Evolutionary conservation across 2,329 filamentous ascomycete species (phyloP).

Genomic region (Aspergillus caelatus): DNA sequence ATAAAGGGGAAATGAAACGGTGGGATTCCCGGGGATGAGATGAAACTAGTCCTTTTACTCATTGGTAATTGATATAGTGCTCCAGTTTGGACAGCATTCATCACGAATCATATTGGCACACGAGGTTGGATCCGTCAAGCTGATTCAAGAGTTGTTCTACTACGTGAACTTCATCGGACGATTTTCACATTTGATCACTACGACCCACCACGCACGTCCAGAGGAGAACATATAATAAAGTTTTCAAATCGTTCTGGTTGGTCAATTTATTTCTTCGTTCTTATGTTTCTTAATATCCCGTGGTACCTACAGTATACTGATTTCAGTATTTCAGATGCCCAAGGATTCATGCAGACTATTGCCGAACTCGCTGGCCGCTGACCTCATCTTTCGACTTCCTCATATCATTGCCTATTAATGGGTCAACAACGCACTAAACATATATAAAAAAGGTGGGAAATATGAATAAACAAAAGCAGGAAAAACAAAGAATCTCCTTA

Average conservation of each 20-base stretch:
- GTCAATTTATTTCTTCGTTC: background rate
- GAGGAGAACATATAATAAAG: slow-evolving; percentile 44
- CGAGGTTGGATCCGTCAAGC: slow-evolving; percentile 52
- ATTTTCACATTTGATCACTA: slow-evolving; percentile 58
- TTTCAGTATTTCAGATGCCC: slow-evolving; percentile 36
- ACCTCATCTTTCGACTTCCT: slow-evolving; percentile 1
- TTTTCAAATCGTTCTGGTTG: slow-evolving; percentile 40
- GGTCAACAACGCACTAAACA: background rate
- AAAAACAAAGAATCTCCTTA: background rate
- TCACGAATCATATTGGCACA: slow-evolving; percentile 51
- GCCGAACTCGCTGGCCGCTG: slow-evolving; percentile 27
- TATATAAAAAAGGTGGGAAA: slow-evolving; percentile 1
- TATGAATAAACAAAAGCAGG: slow-evolving; percentile 3
- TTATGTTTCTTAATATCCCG: background rate
- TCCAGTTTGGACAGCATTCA: slow-evolving; percentile 64
- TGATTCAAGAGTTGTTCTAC: slow-evolving; percentile 46
- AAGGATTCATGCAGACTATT: slow-evolving; percentile 40
- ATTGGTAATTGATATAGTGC: slow-evolving; percentile 37
- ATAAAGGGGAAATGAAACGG: slow-evolving; percentile 55
- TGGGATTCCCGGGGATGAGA: slow-evolving; percentile 23
- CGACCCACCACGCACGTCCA: slow-evolving; percentile 37
- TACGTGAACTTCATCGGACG: slow-evolving; percentile 56
- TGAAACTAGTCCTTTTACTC: background rate
- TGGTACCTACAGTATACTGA: background rate
- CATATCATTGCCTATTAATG: slow-evolving; percentile 21